Evolutionary conservation across 2,329 filamentous ascomycete species (phyloP), one percentile per base, ranked within the genome.

Genomic region (Incumbomyces delicatus): DNA sequence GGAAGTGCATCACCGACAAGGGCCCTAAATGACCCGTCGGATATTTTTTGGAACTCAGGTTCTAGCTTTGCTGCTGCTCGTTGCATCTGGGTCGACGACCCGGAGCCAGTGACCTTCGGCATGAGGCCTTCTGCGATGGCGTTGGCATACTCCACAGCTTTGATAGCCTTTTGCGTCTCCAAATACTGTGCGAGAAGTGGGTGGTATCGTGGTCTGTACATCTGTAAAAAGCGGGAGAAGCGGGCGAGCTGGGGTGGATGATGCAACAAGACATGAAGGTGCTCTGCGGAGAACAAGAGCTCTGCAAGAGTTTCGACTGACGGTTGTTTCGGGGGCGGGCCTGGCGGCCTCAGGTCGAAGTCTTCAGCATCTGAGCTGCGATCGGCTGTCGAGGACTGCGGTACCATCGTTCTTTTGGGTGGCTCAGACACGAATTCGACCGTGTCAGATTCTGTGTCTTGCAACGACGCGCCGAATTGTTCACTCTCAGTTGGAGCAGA

Each of bases 121-220:
- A 55, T 51, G 2, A 69, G 48, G 12, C 56, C 58, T 20, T 64
- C 59, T 6, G 66, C 66, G 39, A 71, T 49, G 1, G 67, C 62
- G 52, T 70, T 70, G 20, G 68, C 68, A 53, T 69, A 71, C 41
- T 69, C 64, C 8, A 71, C 53, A 1, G 68, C 68, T 6, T 61
- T 60, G 34, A 65, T 60, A 0, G 65, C 68, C 51, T 71, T 71
- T 45, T 64, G 62, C 11, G 60, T 59, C 39, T 67, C 63, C 1
- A 66, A 51, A 54, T 69, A 69, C 14, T 61, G 59, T 5, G 62
- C 55, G 18, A 71, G 58, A 1, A 59, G 50, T 0, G 62, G 58
- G 10, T 60, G 53, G 17, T 61, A 55, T 17, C 63, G 53, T 6
- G 66, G 63, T 37, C 60, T 60, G 49, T 69, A 69, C 41, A 60